phyloP scores from a whole-genome alignment of 2,329 filamentous ascomycete genomes.

The Aspergillus carbonarius region DNA sequence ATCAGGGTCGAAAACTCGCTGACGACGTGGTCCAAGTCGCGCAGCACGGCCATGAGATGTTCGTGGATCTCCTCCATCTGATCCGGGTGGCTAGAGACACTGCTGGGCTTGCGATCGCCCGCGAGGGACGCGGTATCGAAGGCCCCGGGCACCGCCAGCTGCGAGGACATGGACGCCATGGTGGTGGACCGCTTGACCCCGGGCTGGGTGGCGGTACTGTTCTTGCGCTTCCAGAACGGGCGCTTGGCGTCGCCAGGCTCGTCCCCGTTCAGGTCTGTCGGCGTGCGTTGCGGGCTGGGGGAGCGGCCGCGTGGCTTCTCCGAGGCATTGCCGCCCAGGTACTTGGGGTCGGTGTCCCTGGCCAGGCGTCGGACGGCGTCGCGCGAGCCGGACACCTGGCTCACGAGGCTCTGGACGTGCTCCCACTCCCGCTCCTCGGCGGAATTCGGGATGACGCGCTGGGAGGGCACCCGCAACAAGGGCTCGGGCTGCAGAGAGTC shows the following conservation, averaged over 20 bases:
- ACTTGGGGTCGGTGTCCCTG: constrained; percentile 74
- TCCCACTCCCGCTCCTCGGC: constrained; percentile 82
- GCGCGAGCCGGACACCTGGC: constrained; percentile 79
- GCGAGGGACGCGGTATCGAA: constrained; percentile 28
- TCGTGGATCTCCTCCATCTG: constrained; percentile 72
- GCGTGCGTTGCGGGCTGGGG: constrained; percentile 31
- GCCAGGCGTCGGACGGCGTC: constrained; percentile 85
- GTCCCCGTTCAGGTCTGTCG: constrained; percentile 33
- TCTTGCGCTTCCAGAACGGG: constrained; percentile 91
- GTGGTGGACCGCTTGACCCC: constrained; percentile 44
- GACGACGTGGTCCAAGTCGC: constrained; percentile 80
- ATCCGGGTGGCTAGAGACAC: constrained; percentile 37
- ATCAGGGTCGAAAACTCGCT: constrained; percentile 77
- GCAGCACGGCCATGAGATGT: constrained; percentile 77
- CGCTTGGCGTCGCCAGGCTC: constrained; percentile 55
- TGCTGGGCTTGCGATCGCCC: constrained; percentile 35
- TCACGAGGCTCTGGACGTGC: constrained; percentile 80
- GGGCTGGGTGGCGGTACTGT: constrained; percentile 52
- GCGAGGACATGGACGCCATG: constrained; percentile 50
- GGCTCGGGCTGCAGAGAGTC: constrained; percentile 32
- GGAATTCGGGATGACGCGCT: constrained; percentile 30
- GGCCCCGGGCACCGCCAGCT: constrained; percentile 47
- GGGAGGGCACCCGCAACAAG: constrained; percentile 34
- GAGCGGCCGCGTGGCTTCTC: constrained; percentile 34
- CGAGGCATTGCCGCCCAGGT: constrained; percentile 31